Conservation (phyloP, 306 rosid species). For the Fragaria ananassa region DNA sequence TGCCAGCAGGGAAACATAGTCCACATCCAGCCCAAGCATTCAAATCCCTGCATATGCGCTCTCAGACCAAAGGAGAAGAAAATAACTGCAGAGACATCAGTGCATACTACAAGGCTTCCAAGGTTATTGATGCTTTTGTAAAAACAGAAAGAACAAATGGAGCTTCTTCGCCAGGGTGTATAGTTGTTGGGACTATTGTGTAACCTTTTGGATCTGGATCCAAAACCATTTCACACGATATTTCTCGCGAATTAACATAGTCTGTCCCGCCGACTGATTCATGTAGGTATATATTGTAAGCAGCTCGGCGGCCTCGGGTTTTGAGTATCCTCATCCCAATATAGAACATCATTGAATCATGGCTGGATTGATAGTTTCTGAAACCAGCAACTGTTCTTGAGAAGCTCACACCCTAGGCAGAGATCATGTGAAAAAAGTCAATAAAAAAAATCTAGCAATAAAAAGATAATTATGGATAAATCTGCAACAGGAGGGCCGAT, state of each 20-base stretch:
- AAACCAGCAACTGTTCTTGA: conserved; percentile 96
- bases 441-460: conserved; percentile 3
- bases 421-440: conserved; percentile 21
- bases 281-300: conserved; percentile 87
- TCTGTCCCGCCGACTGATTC: conserved; percentile 99
- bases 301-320: conserved; percentile 98
- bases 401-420: conserved; percentile 89
- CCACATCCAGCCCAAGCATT: conserved; percentile 55
- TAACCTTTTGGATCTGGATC: conserved; percentile 99
- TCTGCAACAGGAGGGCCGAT: background rate
- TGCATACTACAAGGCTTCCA: conserved; percentile 54
- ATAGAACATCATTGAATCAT: conserved; percentile 94
- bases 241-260: conserved; percentile 95
- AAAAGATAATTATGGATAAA: background rate
- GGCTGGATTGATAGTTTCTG: conserved; percentile 97
- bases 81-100: conserved; percentile 30
- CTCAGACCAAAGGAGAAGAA: conserved; percentile 27
- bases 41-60: conserved; percentile 29
- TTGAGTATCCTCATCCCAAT: conserved; percentile 98
- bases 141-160: conserved; percentile 97
- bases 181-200: conserved; percentile 96
- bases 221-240: conserved; percentile 98
- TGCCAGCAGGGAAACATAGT: conserved; percentile 27
- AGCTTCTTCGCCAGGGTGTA: conserved; percentile 99
- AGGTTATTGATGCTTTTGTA: conserved; percentile 87